phyloP scores from a whole-genome alignment of 495 filamentous ascomycete genomes.

The Penicillium verhagenii region DNA sequence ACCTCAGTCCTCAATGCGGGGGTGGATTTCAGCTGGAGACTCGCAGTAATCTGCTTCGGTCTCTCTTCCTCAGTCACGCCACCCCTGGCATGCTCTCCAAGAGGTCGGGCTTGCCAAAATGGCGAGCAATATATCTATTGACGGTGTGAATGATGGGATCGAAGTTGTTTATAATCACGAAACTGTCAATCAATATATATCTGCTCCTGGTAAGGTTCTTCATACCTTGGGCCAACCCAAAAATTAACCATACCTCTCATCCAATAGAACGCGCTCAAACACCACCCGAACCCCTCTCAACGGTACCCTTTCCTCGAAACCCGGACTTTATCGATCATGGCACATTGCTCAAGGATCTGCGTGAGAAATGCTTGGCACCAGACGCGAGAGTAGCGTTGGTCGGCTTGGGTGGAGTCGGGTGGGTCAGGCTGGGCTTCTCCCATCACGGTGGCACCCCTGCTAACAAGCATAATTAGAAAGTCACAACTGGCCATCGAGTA shows the following conservation, averaged over 20 bases:
- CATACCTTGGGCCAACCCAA: background rate
- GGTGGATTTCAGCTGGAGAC: too few relatives aligned
- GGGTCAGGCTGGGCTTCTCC: background rate
- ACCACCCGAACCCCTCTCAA: background rate
- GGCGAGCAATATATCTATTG: too few relatives aligned
- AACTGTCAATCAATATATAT: too few relatives aligned
- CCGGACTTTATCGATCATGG: slow-evolving; percentile 5
- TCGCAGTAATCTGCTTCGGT: too few relatives aligned
- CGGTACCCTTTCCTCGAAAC: slow-evolving; percentile 1
- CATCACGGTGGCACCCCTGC: background rate
- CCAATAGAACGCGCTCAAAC: slow-evolving; percentile 4
- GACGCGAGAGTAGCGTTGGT: background rate
- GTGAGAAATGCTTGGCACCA: background rate
- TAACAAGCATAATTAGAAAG: slow-evolving; percentile 26
- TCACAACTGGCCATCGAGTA: slow-evolving; percentile 43
- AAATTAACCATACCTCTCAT: too few relatives aligned
- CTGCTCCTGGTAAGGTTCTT: too few relatives aligned
- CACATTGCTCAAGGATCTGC: background rate
- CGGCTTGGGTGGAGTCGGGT: slow-evolving; percentile 4
- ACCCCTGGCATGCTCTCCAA: too few relatives aligned
- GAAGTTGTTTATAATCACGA: too few relatives aligned
- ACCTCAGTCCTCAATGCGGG: too few relatives aligned
- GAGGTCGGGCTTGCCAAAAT: too few relatives aligned
- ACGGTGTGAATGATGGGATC: too few relatives aligned
- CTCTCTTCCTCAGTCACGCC: too few relatives aligned